phyloP scores from a whole-genome alignment of 139 green algal genomes.

The Micromonas pusilla region DNA sequence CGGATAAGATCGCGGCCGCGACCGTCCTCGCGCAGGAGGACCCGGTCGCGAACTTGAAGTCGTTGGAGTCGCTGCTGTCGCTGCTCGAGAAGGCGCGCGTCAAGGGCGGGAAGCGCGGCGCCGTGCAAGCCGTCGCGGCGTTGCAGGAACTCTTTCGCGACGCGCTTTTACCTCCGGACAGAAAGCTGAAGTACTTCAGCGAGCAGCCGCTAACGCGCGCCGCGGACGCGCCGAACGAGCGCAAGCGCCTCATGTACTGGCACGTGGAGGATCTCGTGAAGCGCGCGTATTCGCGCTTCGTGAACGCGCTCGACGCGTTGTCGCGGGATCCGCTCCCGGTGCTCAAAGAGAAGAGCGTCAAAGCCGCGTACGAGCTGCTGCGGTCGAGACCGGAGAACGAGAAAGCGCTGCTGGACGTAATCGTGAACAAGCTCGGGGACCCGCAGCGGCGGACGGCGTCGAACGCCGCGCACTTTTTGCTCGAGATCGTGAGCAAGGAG shows the following conservation, averaged over 20 bases:
- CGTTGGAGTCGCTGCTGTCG: conserved; percentile 1
- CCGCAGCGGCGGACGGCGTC: conserved; percentile 20
- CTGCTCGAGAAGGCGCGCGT: conserved; percentile 1
- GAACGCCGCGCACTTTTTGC: conserved; percentile 26
- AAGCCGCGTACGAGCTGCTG: conserved; percentile 28
- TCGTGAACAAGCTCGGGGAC: conserved; percentile 39
- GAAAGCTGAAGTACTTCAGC: conserved; percentile 28
- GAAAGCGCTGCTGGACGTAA: conserved; percentile 25
- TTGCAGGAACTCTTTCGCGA: conserved; percentile 13
- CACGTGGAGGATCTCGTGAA: conserved; percentile 39
- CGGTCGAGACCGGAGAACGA: conserved; percentile 33
- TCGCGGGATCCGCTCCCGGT: conserved; percentile 20
- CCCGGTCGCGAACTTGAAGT: conserved; percentile 16
- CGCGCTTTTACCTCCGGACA: conserved; percentile 1
- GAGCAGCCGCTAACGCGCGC: conserved; percentile 1
- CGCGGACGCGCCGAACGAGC: not conserved
- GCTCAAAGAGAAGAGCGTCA: conserved; percentile 34
- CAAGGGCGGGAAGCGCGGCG: conserved; percentile 17
- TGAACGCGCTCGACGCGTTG: conserved; percentile 26
- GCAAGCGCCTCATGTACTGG: conserved; percentile 30
- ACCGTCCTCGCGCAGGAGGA: conserved; percentile 9
- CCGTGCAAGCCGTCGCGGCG: conserved; percentile 11
- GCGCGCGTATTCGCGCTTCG: conserved; percentile 24
- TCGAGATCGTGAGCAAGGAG: conserved; percentile 17
- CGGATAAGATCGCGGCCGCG: conserved; percentile 15